Percentiles rank a stretch among this genome's conserved stretches.
Evolutionary conservation across 2,329 filamentous ascomycete species (phyloP).

Genomic region (Bipolaris gigantea): DNA sequence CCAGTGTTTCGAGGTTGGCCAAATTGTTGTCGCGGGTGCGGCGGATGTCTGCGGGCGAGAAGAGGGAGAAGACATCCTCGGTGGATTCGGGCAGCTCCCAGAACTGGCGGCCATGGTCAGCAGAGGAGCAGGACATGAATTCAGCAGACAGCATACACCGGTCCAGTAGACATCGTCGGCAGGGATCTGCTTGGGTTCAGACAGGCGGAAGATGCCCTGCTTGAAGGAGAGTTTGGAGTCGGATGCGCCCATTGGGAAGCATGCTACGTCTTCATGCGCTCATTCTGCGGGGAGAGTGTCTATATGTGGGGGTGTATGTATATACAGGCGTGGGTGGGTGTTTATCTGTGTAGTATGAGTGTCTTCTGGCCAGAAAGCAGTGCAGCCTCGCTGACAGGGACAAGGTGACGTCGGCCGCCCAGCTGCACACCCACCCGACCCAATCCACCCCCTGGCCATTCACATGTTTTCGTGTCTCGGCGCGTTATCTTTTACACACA

Average conservation of each 20-base stretch:
- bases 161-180: slow-evolving; percentile 92
- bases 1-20: slow-evolving; percentile 85
- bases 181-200: slow-evolving; percentile 85
- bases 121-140: slow-evolving; percentile 10
- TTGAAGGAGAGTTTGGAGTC: slow-evolving; percentile 99
- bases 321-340: not conserved
- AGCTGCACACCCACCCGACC: slow-evolving; percentile 9
- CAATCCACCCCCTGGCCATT: slow-evolving; percentile 9
- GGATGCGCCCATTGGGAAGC: slow-evolving; percentile 81
- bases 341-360: slow-evolving; percentile 1
- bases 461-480: slow-evolving; percentile 27
- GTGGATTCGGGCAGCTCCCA: slow-evolving; percentile 96
- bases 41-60: slow-evolving; percentile 77
- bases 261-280: slow-evolving; percentile 35
- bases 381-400: slow-evolving; percentile 11
- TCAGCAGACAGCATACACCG: slow-evolving; percentile 62
- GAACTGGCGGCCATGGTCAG: slow-evolving; percentile 61
- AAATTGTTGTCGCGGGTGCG: slow-evolving; percentile 82
- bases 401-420: slow-evolving; percentile 25
- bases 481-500: not conserved
- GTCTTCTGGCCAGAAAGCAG: slow-evolving; percentile 1
- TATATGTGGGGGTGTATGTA: no score
- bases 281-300: slow-evolving; percentile 11
- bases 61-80: slow-evolving; percentile 96
- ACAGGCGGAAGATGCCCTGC: slow-evolving; percentile 94